Evolutionary conservation across 495 filamentous ascomycete genomes (phyloP), one percentile per base, ranked within the genome.

Genomic region (Penicillium silybi): DNA sequence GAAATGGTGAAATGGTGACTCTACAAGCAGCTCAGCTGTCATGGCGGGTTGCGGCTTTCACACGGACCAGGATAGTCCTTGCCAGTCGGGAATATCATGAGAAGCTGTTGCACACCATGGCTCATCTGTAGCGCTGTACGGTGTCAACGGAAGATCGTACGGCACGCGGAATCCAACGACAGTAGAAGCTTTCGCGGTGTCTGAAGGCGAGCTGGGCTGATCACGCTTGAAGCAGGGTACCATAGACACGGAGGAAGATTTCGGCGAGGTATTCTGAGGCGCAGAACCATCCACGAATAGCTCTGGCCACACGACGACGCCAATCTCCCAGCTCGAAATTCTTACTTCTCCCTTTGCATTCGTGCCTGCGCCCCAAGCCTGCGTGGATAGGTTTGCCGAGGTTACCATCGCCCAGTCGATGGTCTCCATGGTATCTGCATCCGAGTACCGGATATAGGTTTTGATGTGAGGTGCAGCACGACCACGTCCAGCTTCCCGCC

Each of bases 391-490:
- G 58, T 96, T 96, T 13, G 91, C 90, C 8, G 87, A 90, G 1
- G 89, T 91, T 6, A 93, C 61, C 57, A 96, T 78, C 17, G 89
- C 90, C 91, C 91, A 96, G 58, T 92, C 88, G 34, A 95, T 88
- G 0, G 53, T 65, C 1, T 68, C 67, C 53, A 75, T 71, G 1
- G 52, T 59, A 6, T 63, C 41, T 25, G 53, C 34, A 46, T 82
- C 70, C 9, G 74, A 61, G 61, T 85, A 95, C 4, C 89, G 82
- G 41, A 92, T 83, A 50, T 93, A 96, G 0, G 90, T 95, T 65
- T 96, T 96, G 56, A 95, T 88, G 61, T 96, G 91, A 0, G 91
- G 91, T 3, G 91, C 90, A 4, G 90, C 90, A n/a, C 81, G 77
- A n/a, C 81, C 75, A 40, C 91, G 77, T 10, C 85, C 81, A 20